Evolutionary conservation across 306 rosid genomes (phyloP), one percentile per base, ranked within the genome.

Genomic region (Spatholobus suberectus): DNA sequence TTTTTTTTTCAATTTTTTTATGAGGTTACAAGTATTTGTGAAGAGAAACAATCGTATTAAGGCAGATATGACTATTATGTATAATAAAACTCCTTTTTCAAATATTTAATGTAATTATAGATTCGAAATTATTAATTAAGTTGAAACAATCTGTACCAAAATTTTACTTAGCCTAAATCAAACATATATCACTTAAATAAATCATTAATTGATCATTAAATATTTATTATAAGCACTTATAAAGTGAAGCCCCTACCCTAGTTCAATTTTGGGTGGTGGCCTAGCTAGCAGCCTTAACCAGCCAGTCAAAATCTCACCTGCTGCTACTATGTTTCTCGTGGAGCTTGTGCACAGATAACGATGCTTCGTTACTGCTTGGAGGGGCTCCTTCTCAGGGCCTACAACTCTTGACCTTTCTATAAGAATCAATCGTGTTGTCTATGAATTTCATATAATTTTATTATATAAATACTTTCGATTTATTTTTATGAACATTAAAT

Each of bases 231-330:
- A 55, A 21, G 14, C 29, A 55, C 5, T 21, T 8, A 41, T 63
- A 29, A 63, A 63, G 23, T 5, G 11, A 24, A 10, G 43, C 15
- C 8, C 32, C 32, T 29, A 6, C 37, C 6, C 5, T 35, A 8
- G 40, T 59, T 23, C 0, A 41, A 62, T 1, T 17, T 8, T 47
- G 67, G 38, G 55, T 35, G 54, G 75, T 27, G 21, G 29, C 20
- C 23, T 52, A 43, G 51, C 17, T 4, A 51, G 77, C 77, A 54
- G 76, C 66, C 63, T 14, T 41, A 59, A 79, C 68, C 73, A 67
- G 61, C 40, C 51, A 55, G 72, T 84, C 73, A 74, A 79, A 79
- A 44, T 73, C 49, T 66, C 38, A 66, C 57, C 69, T 38, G 80
- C 29, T 21, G 29, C 68, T 24, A 55, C 75, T 24, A 21, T 3